Base-by-base conservation (phyloP, 176 grass and related monocot genomes). In the Pharus latifolius region DNA sequence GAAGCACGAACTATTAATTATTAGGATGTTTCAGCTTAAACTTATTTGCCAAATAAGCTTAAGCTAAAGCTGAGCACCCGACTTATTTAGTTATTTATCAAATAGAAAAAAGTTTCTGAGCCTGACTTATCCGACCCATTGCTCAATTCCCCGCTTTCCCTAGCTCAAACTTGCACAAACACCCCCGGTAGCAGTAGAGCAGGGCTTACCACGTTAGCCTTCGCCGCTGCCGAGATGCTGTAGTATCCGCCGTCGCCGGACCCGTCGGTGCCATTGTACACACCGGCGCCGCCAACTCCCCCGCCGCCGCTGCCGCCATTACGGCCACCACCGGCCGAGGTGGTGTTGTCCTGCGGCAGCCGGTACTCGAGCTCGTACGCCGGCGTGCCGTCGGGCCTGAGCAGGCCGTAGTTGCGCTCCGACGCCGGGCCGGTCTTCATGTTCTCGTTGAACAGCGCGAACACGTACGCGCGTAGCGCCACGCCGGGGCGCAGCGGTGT, bases 401-500 rank as follows among this genome's bases (percentile, higher is more conserved):
- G 83, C 27, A 93, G 73, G 0, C 82, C 90, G 20, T 87, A 95
- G 60, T 90, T 95, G 5, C 91, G 63, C 86, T 95, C 91, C 8
- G 91, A 95, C 0, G 72, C 66, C 3, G 86, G 86, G 7, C 91
- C 91, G 6, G 80, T 61, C 73, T 95, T 87, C 76, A 78, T 70
- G 57, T 90, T 90, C 76, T 95, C 91, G 69, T 95, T 95, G 72
- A 95, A 95, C 32, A 95, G 66, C 34, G 91, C 83, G 49, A 95
- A 95, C 25, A 95, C 63, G 70, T 90, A 95, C 10, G 60, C 83
- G 24, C 79, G 69, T 24, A 94, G 47, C 33, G 82, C 62, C 34
- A 52, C 28, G 0, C 59, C 52, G 15, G 90, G 90, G 9, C 78
- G 66, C 57, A 92, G 67, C 15, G 91, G 91, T 58, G 91, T 94